Conservation (phyloP, 2,329 filamentous ascomycete species). For the Dichotomopilus funicola region DNA sequence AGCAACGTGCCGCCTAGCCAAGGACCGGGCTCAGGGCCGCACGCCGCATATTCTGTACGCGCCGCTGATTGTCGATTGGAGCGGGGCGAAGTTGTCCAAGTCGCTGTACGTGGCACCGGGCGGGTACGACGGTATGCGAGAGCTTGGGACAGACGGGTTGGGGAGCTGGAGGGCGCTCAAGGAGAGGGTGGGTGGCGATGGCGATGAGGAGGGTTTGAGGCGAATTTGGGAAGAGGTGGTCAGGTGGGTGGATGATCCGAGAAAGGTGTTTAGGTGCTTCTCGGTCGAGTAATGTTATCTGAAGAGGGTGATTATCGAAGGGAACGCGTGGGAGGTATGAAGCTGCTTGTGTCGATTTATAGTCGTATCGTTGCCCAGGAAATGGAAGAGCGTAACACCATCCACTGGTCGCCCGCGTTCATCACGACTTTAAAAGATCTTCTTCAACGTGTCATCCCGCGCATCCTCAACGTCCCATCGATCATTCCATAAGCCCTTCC, state of each 20-base stretch:
- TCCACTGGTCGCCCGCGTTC: too few relatives aligned
- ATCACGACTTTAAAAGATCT: conserved; percentile 4
- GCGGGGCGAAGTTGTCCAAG: conserved; percentile 10
- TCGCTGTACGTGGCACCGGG: conserved; percentile 7
- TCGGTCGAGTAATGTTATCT: conserved; percentile 11
- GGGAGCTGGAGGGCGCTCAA: neutral
- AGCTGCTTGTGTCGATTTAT: too few relatives aligned
- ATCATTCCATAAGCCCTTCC: conserved; percentile 21
- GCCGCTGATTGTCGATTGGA: conserved; percentile 10
- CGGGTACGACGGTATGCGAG: conserved; percentile 3
- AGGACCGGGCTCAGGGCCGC: neutral
- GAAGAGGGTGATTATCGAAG: neutral
- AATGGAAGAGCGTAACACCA: too few relatives aligned
- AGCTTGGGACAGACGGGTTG: conserved; percentile 7
- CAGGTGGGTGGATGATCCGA: conserved; percentile 9
- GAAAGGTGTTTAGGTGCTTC: conserved; percentile 3
- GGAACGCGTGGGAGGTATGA: neutral
- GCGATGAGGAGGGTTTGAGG: conserved; percentile 3
- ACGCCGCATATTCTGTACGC: conserved; percentile 10
- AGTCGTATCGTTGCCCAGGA: too few relatives aligned
- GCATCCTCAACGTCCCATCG: conserved; percentile 20
- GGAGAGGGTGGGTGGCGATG: neutral
- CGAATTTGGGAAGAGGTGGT: conserved; percentile 2
- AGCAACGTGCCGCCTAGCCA: neutral
- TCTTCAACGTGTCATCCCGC: conserved; percentile 1